Evolutionary conservation across 352 stramenopile genomes (phyloP), one percentile per base, ranked within the genome.

Genomic region (Hyaloperonospora arabidopsidis): DNA sequence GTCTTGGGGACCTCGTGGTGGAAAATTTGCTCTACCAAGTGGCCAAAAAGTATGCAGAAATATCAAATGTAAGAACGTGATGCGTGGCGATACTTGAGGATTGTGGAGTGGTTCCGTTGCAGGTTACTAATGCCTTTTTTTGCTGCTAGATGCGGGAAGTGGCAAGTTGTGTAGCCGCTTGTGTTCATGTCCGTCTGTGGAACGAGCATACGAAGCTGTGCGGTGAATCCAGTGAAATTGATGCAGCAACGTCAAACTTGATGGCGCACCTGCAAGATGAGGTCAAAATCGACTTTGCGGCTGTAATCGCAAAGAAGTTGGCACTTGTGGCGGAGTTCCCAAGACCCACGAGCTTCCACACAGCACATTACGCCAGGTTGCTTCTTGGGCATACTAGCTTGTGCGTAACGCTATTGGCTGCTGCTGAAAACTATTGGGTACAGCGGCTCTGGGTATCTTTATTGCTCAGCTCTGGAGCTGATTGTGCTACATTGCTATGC

Each of bases 1-100:
- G 61, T 14, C 57, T 91, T 12, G 67, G 68, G 21, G 78, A 87
- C 19, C 61, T 87, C 29, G 78, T 89, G 45, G 19, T 85, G 19
- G 80, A 89, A 44, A 91, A 87, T 55, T 63, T 91, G 65, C 65
- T 91, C 12, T 91, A 91, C 34, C 80, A 91, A 65, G 68, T 89
- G 12, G 65, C 78, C 28, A 91, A 91, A 64, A 87, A 85, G 40
- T 81, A 78, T 46, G 56, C 64, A 0, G 78, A 87, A 22, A 72
- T 84, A 8, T 67, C 73, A 10, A 49, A 67, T 28, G 78, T 80
- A 43, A 25, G 67, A 57, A 14, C 4, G 7, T 0, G 25, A 15
- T 44, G 38, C 38, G 19, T 44, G 11, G 19, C 4, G 25, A 32
- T 32, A 8, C 0, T 32, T 10, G 4, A 32, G 8, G 25, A 32